Evolutionary conservation across 208 protist genomes (phyloP).

Genomic region (Strigomonas culicis): DNA sequence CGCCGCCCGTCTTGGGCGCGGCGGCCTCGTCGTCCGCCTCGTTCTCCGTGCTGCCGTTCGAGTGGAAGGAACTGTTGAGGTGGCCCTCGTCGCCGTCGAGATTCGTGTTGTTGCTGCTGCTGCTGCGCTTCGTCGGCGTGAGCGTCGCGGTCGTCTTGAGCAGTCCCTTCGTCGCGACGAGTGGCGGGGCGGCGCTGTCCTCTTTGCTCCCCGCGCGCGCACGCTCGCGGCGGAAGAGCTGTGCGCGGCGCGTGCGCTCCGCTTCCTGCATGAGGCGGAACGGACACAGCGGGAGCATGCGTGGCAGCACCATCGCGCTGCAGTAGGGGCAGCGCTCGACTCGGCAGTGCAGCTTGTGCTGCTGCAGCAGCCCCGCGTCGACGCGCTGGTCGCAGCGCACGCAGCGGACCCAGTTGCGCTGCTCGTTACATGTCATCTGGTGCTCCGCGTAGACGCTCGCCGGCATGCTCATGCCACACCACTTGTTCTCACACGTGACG

Average conservation of each 20-base stretch:
- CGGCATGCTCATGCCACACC: slow-evolving; percentile 75
- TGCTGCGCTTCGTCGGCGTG: neutral
- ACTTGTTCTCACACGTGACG: slow-evolving; percentile 69
- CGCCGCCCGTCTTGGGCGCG: no score
- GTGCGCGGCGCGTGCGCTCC: slow-evolving; percentile 35
- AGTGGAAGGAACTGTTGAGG: neutral
- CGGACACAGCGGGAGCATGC: slow-evolving; percentile 66
- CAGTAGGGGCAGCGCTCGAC: slow-evolving; percentile 61
- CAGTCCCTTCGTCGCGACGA: neutral
- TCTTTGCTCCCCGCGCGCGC: neutral
- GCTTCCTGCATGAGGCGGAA: slow-evolving; percentile 42
- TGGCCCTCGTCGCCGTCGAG: neutral
- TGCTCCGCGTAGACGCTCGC: slow-evolving; percentile 38
- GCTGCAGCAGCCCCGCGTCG: slow-evolving; percentile 38
- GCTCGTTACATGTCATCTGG: slow-evolving; percentile 36
- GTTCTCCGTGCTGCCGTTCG: neutral
- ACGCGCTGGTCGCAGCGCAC: slow-evolving; percentile 67
- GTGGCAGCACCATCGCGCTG: slow-evolving; percentile 68
- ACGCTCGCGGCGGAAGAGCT: neutral
- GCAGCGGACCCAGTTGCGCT: slow-evolving; percentile 58
- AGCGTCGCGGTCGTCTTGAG: neutral
- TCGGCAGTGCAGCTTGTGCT: slow-evolving; percentile 59
- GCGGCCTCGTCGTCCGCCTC: neutral
- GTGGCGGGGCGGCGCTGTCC: neutral
- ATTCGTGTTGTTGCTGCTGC: neutral